Percentiles rank a stretch among this genome's conserved stretches.
These are phyloP conservation scores for Hysterium pulicare DNA, from an alignment of 2,329 filamentous ascomycete species.

Conservation along the genomic window DNA sequence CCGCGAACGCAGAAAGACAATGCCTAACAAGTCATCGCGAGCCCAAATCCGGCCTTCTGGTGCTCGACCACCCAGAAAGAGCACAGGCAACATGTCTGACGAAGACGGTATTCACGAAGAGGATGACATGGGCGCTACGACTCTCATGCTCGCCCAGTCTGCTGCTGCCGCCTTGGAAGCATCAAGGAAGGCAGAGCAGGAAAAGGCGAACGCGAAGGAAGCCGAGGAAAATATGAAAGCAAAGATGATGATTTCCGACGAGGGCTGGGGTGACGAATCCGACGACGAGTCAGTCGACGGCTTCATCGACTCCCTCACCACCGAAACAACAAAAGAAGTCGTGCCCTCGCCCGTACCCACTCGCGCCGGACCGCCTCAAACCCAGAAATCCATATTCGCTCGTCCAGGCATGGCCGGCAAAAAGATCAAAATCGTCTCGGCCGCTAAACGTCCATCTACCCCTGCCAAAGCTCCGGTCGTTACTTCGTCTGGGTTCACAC, in stretches of 20 bases:
- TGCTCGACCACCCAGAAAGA: slow-evolving; percentile 22
- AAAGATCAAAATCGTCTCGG: slow-evolving; percentile 34
- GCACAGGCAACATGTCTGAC: slow-evolving; percentile 24
- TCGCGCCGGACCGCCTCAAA: slow-evolving; percentile 11
- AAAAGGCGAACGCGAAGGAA: slow-evolving; percentile 16
- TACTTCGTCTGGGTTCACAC: slow-evolving; percentile 12
- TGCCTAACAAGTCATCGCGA: slow-evolving; percentile 19
- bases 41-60: slow-evolving; percentile 24
- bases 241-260: slow-evolving; percentile 32
- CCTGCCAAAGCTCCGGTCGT: slow-evolving; percentile 10
- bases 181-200: slow-evolving; percentile 13
- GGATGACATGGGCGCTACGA: slow-evolving; percentile 18
- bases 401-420: slow-evolving; percentile 28
- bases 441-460: slow-evolving; percentile 14
- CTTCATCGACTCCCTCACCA: slow-evolving; percentile 24
- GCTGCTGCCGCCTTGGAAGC: slow-evolving; percentile 22
- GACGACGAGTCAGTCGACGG: slow-evolving; percentile 22
- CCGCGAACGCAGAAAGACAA: slow-evolving; percentile 21
- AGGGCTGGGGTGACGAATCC: slow-evolving; percentile 23
- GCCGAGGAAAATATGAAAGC: slow-evolving; percentile 33
- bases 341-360: neutral
- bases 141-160: slow-evolving; percentile 21
- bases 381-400: slow-evolving; percentile 26
- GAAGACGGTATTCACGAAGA: slow-evolving; percentile 28
- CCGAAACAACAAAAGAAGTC: neutral